Percentiles rank a stretch among this genome's conserved stretches.
Conservation (phyloP, 306 rosid species). For the Rubus parviflorus region DNA sequence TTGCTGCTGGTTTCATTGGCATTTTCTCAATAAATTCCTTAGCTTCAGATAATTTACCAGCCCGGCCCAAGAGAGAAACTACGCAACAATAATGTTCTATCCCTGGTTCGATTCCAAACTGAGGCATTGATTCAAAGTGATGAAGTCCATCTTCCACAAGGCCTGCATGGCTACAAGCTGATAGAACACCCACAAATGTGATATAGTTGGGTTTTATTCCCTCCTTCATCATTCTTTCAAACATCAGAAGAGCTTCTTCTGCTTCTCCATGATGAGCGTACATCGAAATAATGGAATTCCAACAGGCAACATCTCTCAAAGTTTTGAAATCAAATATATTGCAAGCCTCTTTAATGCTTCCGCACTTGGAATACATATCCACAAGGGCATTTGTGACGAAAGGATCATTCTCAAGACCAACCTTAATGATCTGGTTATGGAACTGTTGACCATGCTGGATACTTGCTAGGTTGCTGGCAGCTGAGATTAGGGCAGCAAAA, state of each 20-base stretch:
- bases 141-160: conserved; percentile 65
- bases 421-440: conserved; percentile 76
- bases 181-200: conserved; percentile 76
- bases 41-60: conserved; percentile 68
- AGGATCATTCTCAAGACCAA: conserved; percentile 65
- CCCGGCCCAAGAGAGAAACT: conserved; percentile 79
- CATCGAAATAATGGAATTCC: conserved; percentile 87
- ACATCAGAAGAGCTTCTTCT: conserved; percentile 56
- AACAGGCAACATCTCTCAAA: conserved; percentile 68
- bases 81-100: conserved; percentile 84
- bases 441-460: conserved; percentile 73
- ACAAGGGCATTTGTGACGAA: conserved; percentile 71
- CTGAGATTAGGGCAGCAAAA: conserved; percentile 68
- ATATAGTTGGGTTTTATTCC: conserved; percentile 61
- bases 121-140: conserved; percentile 61
- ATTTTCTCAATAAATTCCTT: conserved; percentile 65
- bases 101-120: conserved; percentile 63
- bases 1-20: conserved; percentile 70
- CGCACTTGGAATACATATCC: conserved; percentile 91
- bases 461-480: conserved; percentile 71
- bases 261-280: conserved; percentile 92
- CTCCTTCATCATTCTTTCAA: conserved; percentile 50
- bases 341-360: conserved; percentile 67
- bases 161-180: conserved; percentile 91
- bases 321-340: conserved; percentile 45